Evolutionary conservation across 2,329 filamentous ascomycete genomes (phyloP).

Genomic region (Emmonsia crescens): DNA sequence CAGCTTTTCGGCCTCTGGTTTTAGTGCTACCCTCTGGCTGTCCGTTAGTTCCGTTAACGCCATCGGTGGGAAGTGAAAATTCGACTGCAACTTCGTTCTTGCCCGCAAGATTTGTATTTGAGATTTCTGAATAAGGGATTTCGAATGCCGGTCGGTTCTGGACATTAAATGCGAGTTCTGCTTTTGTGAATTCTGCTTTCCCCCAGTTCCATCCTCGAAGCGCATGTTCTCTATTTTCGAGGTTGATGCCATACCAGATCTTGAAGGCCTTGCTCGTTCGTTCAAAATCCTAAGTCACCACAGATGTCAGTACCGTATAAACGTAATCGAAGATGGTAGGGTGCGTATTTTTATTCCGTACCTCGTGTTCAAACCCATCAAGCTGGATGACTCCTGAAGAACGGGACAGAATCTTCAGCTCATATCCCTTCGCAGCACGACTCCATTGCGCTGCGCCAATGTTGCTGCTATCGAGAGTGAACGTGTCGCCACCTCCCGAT

Average conservation of each 20-base stretch:
- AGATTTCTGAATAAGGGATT: slow-evolving; percentile 92
- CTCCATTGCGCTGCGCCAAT: slow-evolving; percentile 90
- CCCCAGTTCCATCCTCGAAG: slow-evolving; percentile 99
- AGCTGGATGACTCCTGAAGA: slow-evolving; percentile 81
- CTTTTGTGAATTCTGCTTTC: slow-evolving; percentile 92
- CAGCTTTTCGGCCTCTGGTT: slow-evolving; percentile 75
- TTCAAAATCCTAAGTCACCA: slow-evolving; percentile 61
- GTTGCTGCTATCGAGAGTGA: slow-evolving; percentile 80
- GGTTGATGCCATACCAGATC: slow-evolving; percentile 89
- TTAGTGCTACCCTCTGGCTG: slow-evolving; percentile 59
- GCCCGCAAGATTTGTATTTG: slow-evolving; percentile 92
- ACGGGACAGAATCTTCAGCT: slow-evolving; percentile 81
- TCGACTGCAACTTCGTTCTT: slow-evolving; percentile 97
- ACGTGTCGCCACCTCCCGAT: slow-evolving; percentile 73
- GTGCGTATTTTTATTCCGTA: slow-evolving; percentile 16
- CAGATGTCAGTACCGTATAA: slow-evolving; percentile 9
- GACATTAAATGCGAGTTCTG: slow-evolving; percentile 91
- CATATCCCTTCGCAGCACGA: slow-evolving; percentile 79
- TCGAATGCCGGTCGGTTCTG: slow-evolving; percentile 95
- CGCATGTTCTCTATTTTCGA: slow-evolving; percentile 89
- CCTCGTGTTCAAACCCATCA: slow-evolving; percentile 87
- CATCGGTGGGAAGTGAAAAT: slow-evolving; percentile 66
- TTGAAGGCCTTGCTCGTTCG: slow-evolving; percentile 89
- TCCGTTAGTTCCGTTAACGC: slow-evolving; percentile 62
- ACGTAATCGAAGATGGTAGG: not conserved